Base-by-base conservation (phyloP, 2,329 filamentous ascomycete genomes). In the Claviceps arundinis region DNA sequence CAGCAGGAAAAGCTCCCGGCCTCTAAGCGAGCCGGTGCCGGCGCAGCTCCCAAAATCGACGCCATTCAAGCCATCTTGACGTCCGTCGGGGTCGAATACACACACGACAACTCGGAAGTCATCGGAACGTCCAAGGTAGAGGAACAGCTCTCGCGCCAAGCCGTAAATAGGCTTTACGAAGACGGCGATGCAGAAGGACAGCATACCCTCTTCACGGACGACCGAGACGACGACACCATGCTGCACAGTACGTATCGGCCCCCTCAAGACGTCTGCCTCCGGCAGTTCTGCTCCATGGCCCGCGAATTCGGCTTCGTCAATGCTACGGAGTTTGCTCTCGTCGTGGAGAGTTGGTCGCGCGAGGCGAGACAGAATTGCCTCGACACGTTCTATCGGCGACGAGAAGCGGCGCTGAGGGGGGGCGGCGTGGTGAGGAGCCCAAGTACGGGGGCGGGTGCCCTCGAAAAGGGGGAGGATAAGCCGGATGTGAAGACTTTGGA, bases 101-200 rank as follows among this genome's bases (percentile, higher is more conserved):
- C 89, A 0, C 93, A 98, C 63, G 87, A 97, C 60, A 98, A 98
- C 64, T 89, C 87, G 1, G 90, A 98, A 67, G 90, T 98, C 14
- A 81, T 98, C 52, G 93, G 93, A 11, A 85, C 88, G 1, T 93
- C 86, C n/a, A 88, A 85, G 59, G 78, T 96, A n/a, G 93, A 98
- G 68, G 85, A 87, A 56, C 80, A 84, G 53, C 78, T 98, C 5
- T 90, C 86, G 46, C 82, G 83, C 19, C 81, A 80, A 43, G 93
- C 91, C 4, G 81, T 85, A 61, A 74, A 84, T 61, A 72, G 73
- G 0, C 75, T 73, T 3, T 75, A 75, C 53, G 61, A 59, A 1
- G 65, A 63, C 26, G 64, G 61, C 4, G 71, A 76, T 55, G 54
- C 73, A 2, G 73, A 76, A 9, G 75, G 73, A 2, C 71, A 76